Evolutionary conservation across 1,284 basidiomycete genomes (phyloP), one percentile per base, ranked within the genome.

Genomic region (Tilletia indica): DNA sequence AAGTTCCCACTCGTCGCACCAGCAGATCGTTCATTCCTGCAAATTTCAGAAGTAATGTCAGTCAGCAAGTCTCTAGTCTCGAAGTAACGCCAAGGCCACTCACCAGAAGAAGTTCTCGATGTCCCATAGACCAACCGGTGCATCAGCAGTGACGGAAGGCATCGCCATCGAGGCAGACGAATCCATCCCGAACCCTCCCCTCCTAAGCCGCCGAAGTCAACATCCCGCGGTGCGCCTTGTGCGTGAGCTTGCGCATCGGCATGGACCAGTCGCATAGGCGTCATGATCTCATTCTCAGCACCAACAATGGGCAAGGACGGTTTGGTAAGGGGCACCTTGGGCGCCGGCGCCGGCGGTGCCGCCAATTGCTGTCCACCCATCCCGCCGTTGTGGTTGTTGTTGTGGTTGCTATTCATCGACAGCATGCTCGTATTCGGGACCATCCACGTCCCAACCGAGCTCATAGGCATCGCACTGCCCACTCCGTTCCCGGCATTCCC

Each of bases 51-150:
- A 63, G 34, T 34, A 31, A 31, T 31, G 25, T 31, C 25, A 31
- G 25, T 31, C 25, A 31, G 25, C 25, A 31, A 1, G 25, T 31
- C 25, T 31, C 25, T 31, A 31, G 25, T 31, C 25, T 31, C 25
- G 2, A 31, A 31, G 25, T 31, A 31, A 31, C 25, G 25, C 25
- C 25, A 31, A 31, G 25, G 0, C 25, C 51, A 54, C 58, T 63
- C 36, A 63, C 58, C 58, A 63, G 58, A 63, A 63, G 58, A 63
- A 63, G 36, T 63, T 63, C 34, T 63, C 58, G 19, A 63, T 63
- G 58, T 63, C 58, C 58, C 58, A 63, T 8, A 63, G 25, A 8
- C 61, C 61, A 19, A 64, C 61, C 16, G 61, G 61, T n/a, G 61
- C 61, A 64, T 64, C 61, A 5, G 61, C 34, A 9, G 12, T 64